Base-by-base conservation (phyloP, 31 red algal species). In the Pterothamnion heteromorphum region DNA sequence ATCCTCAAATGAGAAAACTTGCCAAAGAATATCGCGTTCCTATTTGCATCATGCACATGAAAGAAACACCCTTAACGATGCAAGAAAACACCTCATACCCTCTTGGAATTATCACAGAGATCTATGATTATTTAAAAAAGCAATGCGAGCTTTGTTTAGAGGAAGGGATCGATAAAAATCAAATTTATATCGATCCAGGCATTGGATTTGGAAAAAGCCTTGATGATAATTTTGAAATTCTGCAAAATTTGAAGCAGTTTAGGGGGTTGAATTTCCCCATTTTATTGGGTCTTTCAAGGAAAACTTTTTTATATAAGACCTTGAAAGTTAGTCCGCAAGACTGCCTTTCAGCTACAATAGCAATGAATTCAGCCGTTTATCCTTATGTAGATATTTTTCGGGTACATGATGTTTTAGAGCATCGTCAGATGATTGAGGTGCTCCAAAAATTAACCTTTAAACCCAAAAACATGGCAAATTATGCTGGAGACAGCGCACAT, bases 181-280 rank as follows among this genome's bases (percentile, higher is more conserved):
- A 80, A 36, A 26, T 98, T 18, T 95, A 95, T 2, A 88, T 33
- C 1, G 97, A 98, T 88, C 85, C 92, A 2, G 97, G 97, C 20
- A 83, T 98, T 20, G 97, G 97, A 20, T 98, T 98, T 80, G 97
- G 93, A 39, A 98, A 98, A 80, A 64, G 14, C 14, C 51, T 64
- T 18, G 51, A 64, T 18, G 14, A 64, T n/a, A 87, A 24, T 20
- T 57, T 72, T n/a, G 51, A 18, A n/a, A 18, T 64, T 9, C 27
- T 74, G 3, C 90, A 90, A 1, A 72, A 44, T 21, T n/a, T 84
- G 1, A 82, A 92, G 72, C 89, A 96, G 0, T 27, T 94, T 41
- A 89, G 94, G 0, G 72, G 72, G 33, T 91, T 85, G 34, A 9
- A 64, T 64, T 18, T 9, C 9, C 94, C 96, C 14, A 35, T 81